Percentiles rank a stretch among this genome's conserved stretches.
phyloP scores from a whole-genome alignment of 208 protist species.

The Naegleria lovaniensis region DNA sequence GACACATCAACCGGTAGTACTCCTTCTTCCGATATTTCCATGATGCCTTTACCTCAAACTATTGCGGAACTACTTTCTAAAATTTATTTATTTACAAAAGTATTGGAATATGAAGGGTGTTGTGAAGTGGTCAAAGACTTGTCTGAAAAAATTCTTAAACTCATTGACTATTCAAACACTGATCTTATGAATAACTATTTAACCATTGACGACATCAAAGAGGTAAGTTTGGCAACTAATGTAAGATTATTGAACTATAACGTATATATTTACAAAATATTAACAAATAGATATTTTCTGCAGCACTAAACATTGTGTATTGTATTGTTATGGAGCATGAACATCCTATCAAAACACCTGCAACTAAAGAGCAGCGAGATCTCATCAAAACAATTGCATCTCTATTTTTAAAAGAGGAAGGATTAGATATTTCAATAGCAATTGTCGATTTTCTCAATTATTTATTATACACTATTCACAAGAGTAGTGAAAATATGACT shows the following conservation, averaged over 20 bases:
- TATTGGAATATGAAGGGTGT: background rate
- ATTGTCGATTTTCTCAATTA: background rate
- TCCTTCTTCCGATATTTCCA: too few species aligned
- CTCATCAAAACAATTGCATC: background rate
- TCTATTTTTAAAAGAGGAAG: background rate
- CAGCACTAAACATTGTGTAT: background rate
- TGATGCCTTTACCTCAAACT: too few species aligned
- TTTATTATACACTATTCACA: background rate
- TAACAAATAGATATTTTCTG: background rate
- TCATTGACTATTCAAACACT: background rate
- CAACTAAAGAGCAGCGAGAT: background rate
- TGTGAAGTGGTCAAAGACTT: background rate
- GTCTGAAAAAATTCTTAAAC: background rate
- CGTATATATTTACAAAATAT: too few species aligned
- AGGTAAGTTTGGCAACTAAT: too few species aligned
- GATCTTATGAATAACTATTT: background rate
- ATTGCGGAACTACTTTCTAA: background rate
- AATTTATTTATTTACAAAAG: background rate
- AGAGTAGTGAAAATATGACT: background rate
- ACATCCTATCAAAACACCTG: background rate
- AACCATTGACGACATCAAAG: background rate
- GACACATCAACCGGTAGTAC: too few species aligned
- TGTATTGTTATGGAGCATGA: background rate
- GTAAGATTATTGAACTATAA: too few species aligned
- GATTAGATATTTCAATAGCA: background rate